Conservation (phyloP, 495 filamentous ascomycete species). For the Penicillium cataractarum region DNA sequence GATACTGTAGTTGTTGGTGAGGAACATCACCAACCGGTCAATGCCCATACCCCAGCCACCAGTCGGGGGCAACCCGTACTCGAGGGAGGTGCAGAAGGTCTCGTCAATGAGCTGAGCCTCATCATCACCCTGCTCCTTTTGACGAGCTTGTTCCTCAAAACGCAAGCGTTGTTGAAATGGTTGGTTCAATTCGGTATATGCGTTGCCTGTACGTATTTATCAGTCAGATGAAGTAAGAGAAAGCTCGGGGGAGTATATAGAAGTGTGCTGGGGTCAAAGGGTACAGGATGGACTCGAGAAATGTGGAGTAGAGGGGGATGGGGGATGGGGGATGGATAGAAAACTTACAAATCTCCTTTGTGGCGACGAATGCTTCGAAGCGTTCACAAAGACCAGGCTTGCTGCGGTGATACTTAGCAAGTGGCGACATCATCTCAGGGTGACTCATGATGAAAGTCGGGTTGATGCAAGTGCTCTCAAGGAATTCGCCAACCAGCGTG, state of each 20-base stretch:
- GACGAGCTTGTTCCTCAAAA: slow-evolving; percentile 94
- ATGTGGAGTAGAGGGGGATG: neutral
- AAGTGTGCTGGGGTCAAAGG: too few species aligned
- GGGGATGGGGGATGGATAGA: neutral
- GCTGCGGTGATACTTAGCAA: slow-evolving; percentile 90
- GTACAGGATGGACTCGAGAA: neutral
- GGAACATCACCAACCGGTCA: slow-evolving; percentile 95
- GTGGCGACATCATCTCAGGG: slow-evolving; percentile 96
- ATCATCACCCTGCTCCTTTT: slow-evolving; percentile 96
- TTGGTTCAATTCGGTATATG: slow-evolving; percentile 98
- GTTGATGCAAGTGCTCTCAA: slow-evolving; percentile 91
- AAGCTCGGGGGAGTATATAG: too few species aligned
- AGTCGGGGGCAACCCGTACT: slow-evolving; percentile 89
- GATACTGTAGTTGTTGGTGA: slow-evolving; percentile 93
- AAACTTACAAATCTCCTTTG: slow-evolving; percentile 74
- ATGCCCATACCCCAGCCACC: slow-evolving; percentile 98
- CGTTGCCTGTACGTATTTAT: slow-evolving; percentile 56
- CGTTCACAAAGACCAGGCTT: slow-evolving; percentile 88
- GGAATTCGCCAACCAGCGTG: slow-evolving; percentile 94
- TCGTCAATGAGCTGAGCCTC: slow-evolving; percentile 96
- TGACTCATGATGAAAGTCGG: slow-evolving; percentile 95
- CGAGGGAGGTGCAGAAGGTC: slow-evolving; percentile 82
- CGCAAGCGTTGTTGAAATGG: slow-evolving; percentile 91
- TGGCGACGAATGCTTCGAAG: slow-evolving; percentile 97
- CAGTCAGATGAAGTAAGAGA: too few species aligned